phyloP scores from a whole-genome alignment of 768 basidiomycete genomes.

The Pholiota microspora region DNA sequence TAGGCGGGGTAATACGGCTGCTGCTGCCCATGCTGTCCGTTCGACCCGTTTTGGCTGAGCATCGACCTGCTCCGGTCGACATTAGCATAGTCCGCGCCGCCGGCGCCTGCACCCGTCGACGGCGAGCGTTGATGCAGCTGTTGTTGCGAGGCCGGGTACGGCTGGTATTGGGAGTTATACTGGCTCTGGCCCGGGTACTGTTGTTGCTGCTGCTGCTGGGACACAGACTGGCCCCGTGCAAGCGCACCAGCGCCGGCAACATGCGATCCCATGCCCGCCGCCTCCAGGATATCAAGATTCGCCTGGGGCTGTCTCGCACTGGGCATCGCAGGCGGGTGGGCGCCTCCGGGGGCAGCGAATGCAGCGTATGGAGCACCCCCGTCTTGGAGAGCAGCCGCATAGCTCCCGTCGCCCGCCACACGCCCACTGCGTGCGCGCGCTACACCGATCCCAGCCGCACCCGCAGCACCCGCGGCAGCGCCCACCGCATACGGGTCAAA shows the following conservation, averaged over 20 bases:
- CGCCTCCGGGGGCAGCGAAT: slow-evolving; percentile 28
- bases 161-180: slow-evolving; percentile 16
- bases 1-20: not conserved
- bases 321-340: not conserved
- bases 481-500: slow-evolving; percentile 25
- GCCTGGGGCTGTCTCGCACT: not conserved
- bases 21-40: not conserved
- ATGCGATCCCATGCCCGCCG: slow-evolving; percentile 25
- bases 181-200: slow-evolving; percentile 7
- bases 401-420: slow-evolving; percentile 20
- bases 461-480: slow-evolving; percentile 25
- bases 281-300: slow-evolving; percentile 23
- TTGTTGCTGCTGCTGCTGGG: too few species aligned
- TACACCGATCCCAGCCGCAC: slow-evolving; percentile 43
- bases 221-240: slow-evolving; percentile 11
- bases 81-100: slow-evolving; percentile 13
- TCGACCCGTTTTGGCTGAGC: not conserved
- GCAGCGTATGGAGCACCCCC: slow-evolving; percentile 37
- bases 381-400: slow-evolving; percentile 32
- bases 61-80: slow-evolving; percentile 8
- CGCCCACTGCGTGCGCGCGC: slow-evolving; percentile 37
- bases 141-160: slow-evolving; percentile 7
- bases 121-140: slow-evolving; percentile 12
- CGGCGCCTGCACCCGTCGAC: slow-evolving; percentile 1
- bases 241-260: slow-evolving; percentile 21